Evolutionary conservation across 768 basidiomycete genomes (phyloP).

Genomic region (Russula earlei): DNA sequence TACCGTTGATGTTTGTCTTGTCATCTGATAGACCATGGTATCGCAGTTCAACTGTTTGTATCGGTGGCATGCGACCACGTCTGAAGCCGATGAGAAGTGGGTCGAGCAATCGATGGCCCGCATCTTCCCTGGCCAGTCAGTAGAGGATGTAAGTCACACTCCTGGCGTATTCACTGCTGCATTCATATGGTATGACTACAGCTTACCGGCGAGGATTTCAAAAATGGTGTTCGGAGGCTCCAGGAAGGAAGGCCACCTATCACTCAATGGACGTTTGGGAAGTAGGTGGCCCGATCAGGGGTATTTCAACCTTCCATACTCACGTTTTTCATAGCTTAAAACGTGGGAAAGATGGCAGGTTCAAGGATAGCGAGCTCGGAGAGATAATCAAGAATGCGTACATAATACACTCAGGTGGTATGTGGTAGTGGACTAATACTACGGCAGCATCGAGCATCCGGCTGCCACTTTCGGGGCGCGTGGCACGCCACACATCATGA

Average conservation of each 20-base stretch:
- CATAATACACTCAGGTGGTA: conserved; percentile 22
- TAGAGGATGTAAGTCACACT: conserved; percentile 29
- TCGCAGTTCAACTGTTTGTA: conserved; percentile 75
- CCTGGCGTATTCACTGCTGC: not conserved
- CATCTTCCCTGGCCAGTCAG: conserved; percentile 44
- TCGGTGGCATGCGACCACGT: conserved; percentile 81
- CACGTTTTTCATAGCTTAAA: conserved; percentile 35
- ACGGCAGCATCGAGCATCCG: conserved; percentile 53
- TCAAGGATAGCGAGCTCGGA: conserved; percentile 66
- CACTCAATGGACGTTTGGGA: conserved; percentile 58
- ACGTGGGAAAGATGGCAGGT: conserved; percentile 49
- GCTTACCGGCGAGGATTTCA: conserved; percentile 43
- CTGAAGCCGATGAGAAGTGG: conserved; percentile 63
- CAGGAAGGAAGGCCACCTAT: conserved; percentile 36
- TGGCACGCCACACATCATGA: conserved; percentile 62
- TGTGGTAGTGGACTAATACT: not conserved
- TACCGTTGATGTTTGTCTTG: not conserved
- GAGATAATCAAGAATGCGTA: conserved; percentile 58
- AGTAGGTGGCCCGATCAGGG: conserved; percentile 30
- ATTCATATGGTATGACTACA: conserved; percentile 15
- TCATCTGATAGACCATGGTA: not conserved
- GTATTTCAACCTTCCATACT: not conserved
- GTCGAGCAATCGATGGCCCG: conserved; percentile 38
- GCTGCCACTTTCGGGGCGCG: conserved; percentile 71
- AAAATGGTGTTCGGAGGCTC: conserved; percentile 32